Percentiles rank a stretch among this genome's conserved stretches.
Conservation (phyloP, 768 basidiomycete species). For the Mrakia hoshinonis region DNA sequence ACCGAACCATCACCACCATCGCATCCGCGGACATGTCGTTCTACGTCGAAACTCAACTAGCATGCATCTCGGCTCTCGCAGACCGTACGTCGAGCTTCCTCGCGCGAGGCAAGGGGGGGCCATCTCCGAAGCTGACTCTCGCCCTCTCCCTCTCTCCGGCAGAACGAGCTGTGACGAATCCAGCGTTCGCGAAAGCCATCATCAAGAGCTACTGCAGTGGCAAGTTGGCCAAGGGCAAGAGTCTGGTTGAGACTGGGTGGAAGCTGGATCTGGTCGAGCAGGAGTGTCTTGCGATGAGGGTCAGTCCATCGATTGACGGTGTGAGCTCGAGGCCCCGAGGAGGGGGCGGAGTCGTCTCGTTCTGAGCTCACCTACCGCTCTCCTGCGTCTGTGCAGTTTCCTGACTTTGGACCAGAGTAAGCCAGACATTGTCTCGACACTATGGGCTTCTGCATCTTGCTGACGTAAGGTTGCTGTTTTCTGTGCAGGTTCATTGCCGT, state of each 20-base stretch:
- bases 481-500: slow-evolving; percentile 7
- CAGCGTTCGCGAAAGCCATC: slow-evolving; percentile 8
- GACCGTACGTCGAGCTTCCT: slow-evolving; percentile 4
- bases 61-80: background rate
- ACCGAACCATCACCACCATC: background rate
- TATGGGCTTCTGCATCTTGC: background rate
- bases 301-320: background rate
- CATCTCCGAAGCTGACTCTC: background rate
- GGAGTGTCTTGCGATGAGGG: slow-evolving; percentile 21
- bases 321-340: background rate
- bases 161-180: slow-evolving; percentile 18
- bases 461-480: too few species aligned
- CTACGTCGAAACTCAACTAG: background rate
- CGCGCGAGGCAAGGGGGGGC: background rate
- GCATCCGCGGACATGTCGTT: background rate
- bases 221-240: slow-evolving; percentile 14
- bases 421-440: background rate
- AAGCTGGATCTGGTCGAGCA: slow-evolving; percentile 19
- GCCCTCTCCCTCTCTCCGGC: background rate
- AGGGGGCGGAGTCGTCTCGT: background rate
- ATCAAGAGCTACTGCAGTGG: background rate
- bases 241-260: background rate
- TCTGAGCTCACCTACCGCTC: slow-evolving; percentile 6
- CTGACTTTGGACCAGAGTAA: slow-evolving; percentile 7
- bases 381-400: background rate